phyloP scores from a whole-genome alignment of 75 land plant genomes.

The Azolla pinnata region DNA sequence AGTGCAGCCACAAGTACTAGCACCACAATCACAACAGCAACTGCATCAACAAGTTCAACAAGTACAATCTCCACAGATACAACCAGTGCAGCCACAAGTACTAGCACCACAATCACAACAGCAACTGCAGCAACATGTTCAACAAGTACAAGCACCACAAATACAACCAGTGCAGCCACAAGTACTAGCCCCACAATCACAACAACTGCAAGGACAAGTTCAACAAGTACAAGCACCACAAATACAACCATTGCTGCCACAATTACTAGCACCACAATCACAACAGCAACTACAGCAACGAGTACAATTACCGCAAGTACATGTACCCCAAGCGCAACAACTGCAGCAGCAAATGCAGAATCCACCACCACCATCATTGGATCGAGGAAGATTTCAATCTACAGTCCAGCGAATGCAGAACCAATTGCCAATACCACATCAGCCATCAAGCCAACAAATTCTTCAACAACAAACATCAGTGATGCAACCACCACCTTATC shows the following conservation, averaged over 20 bases:
- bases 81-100: constrained; percentile 9
- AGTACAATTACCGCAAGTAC: neutral
- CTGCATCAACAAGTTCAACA: constrained; percentile 7
- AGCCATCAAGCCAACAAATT: no score
- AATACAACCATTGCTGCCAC: neutral
- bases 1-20: constrained; percentile 1
- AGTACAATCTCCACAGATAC: constrained; percentile 5
- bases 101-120: constrained; percentile 16
- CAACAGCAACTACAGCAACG: neutral
- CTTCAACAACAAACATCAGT: neutral
- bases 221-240: constrained; percentile 4
- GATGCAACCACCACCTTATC: neutral
- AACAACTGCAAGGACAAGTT: neutral
- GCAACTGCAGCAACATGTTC: constrained; percentile 12
- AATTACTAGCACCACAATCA: neutral
- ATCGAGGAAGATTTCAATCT: no score
- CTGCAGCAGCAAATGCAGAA: constrained; percentile 4
- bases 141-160: constrained; percentile 9
- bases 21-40: constrained; percentile 1
- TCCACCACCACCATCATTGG: neutral
- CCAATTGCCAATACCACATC: no score
- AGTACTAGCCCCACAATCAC: constrained; percentile 5
- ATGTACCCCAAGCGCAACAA: constrained; percentile 1
- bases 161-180: neutral
- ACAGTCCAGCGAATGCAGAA: no score